A percentile compares a stretch with the other conserved stretches of the same genome.
phyloP scores from a whole-genome alignment of 1,139 yeast genomes.

The Lodderomyces pseudojiufengensis region DNA sequence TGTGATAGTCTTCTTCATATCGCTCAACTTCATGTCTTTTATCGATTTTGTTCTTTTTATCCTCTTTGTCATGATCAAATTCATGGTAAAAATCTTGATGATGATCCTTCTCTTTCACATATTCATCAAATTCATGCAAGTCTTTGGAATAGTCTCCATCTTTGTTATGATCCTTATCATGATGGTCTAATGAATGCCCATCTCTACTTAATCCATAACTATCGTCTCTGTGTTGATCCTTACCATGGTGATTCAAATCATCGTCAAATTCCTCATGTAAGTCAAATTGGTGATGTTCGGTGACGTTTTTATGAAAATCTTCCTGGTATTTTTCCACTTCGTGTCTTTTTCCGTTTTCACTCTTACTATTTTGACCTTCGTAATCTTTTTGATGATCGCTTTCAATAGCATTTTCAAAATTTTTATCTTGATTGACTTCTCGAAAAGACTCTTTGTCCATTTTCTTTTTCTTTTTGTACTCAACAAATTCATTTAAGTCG shows the following conservation, averaged over 20 bases:
- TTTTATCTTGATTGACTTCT: slow-evolving; percentile 4
- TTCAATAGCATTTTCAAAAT: not conserved
- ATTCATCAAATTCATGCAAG: slow-evolving; percentile 4
- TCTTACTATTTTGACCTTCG: slow-evolving; percentile 1
- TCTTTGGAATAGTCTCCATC: slow-evolving; percentile 1
- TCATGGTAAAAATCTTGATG: slow-evolving; percentile 3
- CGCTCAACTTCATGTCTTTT: slow-evolving; percentile 1
- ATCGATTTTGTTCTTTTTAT: not conserved
- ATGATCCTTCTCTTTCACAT: slow-evolving; percentile 3
- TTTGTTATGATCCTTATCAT: slow-evolving; percentile 1
- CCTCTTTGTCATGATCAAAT: slow-evolving; percentile 1
- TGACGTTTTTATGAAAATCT: slow-evolving; percentile 3
- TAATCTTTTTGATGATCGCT: slow-evolving; percentile 4
- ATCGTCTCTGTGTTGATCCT: slow-evolving; percentile 2
- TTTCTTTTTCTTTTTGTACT: slow-evolving; percentile 1
- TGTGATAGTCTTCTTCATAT: slow-evolving; percentile 2
- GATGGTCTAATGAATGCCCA: slow-evolving; percentile 1
- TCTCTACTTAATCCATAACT: slow-evolving; percentile 1
- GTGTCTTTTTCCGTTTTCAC: slow-evolving; percentile 2
- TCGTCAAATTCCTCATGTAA: slow-evolving; percentile 4
- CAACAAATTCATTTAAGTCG: slow-evolving; percentile 4
- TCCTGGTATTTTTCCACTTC: slow-evolving; percentile 5
- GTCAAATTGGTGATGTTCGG: slow-evolving; percentile 4
- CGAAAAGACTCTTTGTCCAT: slow-evolving; percentile 1
- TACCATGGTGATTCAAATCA: slow-evolving; percentile 3